phyloP scores from a whole-genome alignment of 257 asterid species.

The Solanum sparsipilum region DNA sequence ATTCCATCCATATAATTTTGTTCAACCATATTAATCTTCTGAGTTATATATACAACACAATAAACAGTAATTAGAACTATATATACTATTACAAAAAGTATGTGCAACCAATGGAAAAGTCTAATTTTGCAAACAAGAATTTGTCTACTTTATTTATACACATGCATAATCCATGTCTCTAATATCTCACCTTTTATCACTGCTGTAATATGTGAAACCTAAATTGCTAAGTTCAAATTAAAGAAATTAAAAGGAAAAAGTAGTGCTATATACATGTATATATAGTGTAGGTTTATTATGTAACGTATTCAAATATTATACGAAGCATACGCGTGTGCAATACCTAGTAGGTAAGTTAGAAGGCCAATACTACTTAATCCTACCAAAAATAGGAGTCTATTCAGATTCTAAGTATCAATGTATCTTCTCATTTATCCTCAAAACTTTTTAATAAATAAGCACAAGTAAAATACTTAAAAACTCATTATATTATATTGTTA shows the following conservation, averaged over 20 bases:
- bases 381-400: constrained; percentile 15
- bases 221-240: neutral
- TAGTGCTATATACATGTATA: neutral
- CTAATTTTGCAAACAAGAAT: neutral
- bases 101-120: neutral
- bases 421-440: neutral
- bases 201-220: neutral
- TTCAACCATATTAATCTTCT: constrained; percentile 39
- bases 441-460: neutral
- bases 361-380: constrained; percentile 5
- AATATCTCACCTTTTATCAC: neutral
- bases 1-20: constrained; percentile 34
- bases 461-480: neutral
- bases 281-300: neutral
- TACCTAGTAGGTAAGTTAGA: neutral
- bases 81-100: neutral
- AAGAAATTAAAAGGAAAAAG: neutral
- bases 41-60: constrained; percentile 4
- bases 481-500: neutral
- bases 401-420: constrained; percentile 9
- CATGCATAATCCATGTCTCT: neutral
- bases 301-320: constrained; percentile 1
- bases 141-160: neutral
- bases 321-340: neutral
- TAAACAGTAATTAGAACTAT: neutral